phyloP scores from a whole-genome alignment of 257 asterid genomes.

The Solanum lycopersicoides region DNA sequence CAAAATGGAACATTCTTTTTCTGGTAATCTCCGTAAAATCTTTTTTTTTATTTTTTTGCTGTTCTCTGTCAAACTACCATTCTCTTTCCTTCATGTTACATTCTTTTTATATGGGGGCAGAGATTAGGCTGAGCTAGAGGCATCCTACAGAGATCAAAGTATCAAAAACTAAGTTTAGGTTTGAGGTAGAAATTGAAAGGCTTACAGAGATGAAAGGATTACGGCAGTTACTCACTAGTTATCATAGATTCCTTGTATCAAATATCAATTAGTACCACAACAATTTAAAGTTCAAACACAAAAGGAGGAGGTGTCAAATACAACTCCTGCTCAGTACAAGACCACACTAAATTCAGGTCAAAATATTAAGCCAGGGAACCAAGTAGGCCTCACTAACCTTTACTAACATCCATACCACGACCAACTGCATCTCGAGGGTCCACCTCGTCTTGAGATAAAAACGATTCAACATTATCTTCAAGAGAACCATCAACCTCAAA shows the following conservation, averaged over 20 bases:
- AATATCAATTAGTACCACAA: background rate
- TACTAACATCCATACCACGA: slow-evolving; percentile 86
- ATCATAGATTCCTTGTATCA: background rate
- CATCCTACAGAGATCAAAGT: background rate
- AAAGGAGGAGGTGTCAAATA: background rate
- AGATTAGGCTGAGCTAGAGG: background rate
- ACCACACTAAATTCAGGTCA: background rate
- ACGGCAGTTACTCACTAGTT: background rate
- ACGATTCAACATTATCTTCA: slow-evolving; percentile 92
- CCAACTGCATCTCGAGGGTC: slow-evolving; percentile 86
- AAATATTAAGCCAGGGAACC: background rate
- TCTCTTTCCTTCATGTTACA: background rate
- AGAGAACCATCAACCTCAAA: slow-evolving; percentile 86
- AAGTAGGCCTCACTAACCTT: slow-evolving; percentile 38
- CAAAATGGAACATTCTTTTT: background rate
- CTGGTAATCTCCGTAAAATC: background rate
- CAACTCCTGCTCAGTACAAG: background rate
- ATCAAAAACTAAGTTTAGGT: background rate
- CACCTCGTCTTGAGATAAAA: slow-evolving; percentile 84
- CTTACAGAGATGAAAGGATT: background rate
- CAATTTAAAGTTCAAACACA: background rate
- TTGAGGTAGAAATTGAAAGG: background rate
- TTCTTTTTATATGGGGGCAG: background rate
- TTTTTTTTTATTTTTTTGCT: background rate
- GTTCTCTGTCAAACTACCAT: background rate